Percentiles rank a stretch among this genome's conserved stretches.
Conservation (phyloP, 1,284 basidiomycete species). For the Hymenochaete sp. region DNA sequence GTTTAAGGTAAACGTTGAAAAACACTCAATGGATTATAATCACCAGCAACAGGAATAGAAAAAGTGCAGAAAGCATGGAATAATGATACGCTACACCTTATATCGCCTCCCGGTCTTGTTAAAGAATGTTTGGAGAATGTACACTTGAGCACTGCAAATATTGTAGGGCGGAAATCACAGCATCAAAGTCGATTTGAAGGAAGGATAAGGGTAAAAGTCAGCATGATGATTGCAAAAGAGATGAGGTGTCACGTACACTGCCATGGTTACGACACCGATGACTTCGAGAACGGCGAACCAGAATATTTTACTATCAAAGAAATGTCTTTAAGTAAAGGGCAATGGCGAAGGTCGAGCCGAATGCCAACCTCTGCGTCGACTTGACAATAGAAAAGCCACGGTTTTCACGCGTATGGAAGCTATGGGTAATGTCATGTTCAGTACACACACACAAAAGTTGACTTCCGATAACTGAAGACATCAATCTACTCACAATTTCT, state of each 20-base stretch:
- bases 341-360: not conserved
- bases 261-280: conserved; percentile 72
- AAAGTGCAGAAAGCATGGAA: not conserved
- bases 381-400: conserved; percentile 74
- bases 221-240: not conserved
- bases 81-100: conserved; percentile 51
- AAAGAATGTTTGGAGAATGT: conserved; percentile 89
- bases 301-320: conserved; percentile 61
- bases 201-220: not conserved
- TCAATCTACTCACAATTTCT: conserved; percentile 68
- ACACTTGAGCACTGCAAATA: conserved; percentile 66
- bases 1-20: not conserved
- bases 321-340: conserved; percentile 24
- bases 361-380: conserved; percentile 63
- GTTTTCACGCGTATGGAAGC: conserved; percentile 77
- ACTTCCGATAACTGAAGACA: not conserved
- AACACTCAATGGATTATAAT: conserved; percentile 1
- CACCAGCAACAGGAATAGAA: not conserved
- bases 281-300: conserved; percentile 85
- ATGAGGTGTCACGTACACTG: conserved; percentile 45
- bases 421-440: conserved; percentile 25
- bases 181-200: no score
- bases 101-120: conserved; percentile 78
- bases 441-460: conserved; percentile 3
- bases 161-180: not conserved